Conservation (phyloP, 2,329 filamentous ascomycete species). For the Dactylellina haptotyla region DNA sequence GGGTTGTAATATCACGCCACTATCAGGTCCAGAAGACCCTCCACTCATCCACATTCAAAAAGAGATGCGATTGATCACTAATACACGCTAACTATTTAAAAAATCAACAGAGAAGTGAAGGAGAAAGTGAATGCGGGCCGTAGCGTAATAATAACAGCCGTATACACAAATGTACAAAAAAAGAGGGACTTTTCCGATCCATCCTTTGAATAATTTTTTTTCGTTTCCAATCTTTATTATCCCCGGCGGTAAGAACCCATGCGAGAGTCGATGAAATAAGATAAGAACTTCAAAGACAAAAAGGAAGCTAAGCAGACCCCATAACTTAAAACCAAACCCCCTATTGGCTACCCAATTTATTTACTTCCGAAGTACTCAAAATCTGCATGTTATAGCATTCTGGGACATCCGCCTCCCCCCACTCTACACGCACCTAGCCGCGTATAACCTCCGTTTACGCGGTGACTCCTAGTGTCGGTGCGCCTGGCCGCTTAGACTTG, state of each 20-base stretch:
- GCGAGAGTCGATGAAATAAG: constrained; percentile 26
- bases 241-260: constrained; percentile 11
- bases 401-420: background rate
- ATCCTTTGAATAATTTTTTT: constrained; percentile 17
- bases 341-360: background rate
- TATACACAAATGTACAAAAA: constrained; percentile 39
- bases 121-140: constrained; percentile 22
- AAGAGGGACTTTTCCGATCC: constrained; percentile 26
- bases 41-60: background rate
- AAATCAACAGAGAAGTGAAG: constrained; percentile 35
- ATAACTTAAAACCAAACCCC: background rate
- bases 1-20: constrained; percentile 43
- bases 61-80: constrained; percentile 49
- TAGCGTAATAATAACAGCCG: constrained; percentile 45
- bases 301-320: constrained; percentile 37
- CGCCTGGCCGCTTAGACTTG: constrained; percentile 77
- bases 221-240: background rate
- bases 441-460: constrained; percentile 32
- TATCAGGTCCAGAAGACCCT: constrained; percentile 26
- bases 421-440: constrained; percentile 1
- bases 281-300: constrained; percentile 9
- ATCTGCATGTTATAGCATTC: background rate
- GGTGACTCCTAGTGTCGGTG: constrained; percentile 55
- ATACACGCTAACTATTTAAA: constrained; percentile 52
- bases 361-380: constrained; percentile 22